phyloP scores from a whole-genome alignment of 2,329 filamentous ascomycete species.

The Penicillium sp. region DNA sequence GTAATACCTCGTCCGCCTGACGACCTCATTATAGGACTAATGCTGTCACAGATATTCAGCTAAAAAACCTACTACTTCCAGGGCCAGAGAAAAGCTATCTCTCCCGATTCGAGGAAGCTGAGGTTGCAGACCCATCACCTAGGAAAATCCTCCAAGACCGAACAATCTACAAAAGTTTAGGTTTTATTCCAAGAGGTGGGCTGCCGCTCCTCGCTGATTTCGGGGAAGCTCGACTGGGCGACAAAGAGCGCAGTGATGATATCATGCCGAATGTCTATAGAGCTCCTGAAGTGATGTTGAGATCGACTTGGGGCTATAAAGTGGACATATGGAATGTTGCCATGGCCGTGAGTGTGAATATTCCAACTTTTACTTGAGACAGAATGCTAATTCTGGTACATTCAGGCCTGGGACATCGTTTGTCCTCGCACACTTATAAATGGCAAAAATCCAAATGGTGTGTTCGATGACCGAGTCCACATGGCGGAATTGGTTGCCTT shows the following conservation, averaged over 20 bases:
- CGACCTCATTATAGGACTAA: conserved; percentile 24
- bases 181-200: conserved; percentile 18
- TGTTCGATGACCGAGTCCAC: conserved; percentile 20
- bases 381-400: conserved; percentile 11
- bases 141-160: neutral
- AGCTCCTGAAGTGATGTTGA: conserved; percentile 45
- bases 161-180: conserved; percentile 18
- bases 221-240: conserved; percentile 39
- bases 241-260: conserved; percentile 41
- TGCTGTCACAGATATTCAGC: neutral
- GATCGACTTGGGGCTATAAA: conserved; percentile 42
- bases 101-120: neutral
- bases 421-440: conserved; percentile 6
- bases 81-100: neutral
- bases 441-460: conserved; percentile 16
- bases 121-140: neutral
- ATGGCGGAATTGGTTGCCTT: conserved; percentile 24
- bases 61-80: neutral
- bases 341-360: conserved; percentile 40
- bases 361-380: neutral
- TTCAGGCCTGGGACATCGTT: conserved; percentile 4
- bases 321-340: conserved; percentile 52
- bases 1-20: conserved; percentile 27
- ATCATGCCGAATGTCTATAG: conserved; percentile 37
- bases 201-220: conserved; percentile 44